Evolutionary conservation across 192 early-diverging fungal genomes (phyloP).

Genomic region (Spizellomyces sp.): DNA sequence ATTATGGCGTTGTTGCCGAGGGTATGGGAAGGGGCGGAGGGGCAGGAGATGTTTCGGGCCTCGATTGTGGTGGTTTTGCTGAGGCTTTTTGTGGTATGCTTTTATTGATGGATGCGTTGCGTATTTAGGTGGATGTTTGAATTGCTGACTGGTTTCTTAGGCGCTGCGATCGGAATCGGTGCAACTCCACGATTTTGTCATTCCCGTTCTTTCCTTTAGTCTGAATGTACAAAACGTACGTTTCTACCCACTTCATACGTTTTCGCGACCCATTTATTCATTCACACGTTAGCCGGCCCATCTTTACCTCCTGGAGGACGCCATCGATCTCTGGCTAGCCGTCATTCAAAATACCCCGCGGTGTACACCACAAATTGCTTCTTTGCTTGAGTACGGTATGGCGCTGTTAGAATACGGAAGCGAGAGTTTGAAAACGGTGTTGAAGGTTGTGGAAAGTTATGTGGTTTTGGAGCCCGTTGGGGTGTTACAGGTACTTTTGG

Average conservation of each 20-base stretch:
- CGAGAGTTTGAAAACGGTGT: conserved; percentile 72
- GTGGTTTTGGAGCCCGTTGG: conserved; percentile 63
- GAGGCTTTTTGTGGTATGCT: no score
- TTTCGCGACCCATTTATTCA: background rate
- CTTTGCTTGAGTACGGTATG: conserved; percentile 64
- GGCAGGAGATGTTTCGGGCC: conserved; percentile 80
- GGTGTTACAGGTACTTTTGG: conserved; percentile 53
- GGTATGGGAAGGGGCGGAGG: conserved; percentile 75
- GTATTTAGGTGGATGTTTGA: background rate
- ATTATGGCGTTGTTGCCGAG: conserved; percentile 76
- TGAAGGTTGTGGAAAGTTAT: conserved; percentile 88
- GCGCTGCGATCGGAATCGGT: conserved; percentile 69
- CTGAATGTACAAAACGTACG: conserved; percentile 61
- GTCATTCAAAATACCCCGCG: conserved; percentile 70
- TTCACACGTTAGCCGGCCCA: conserved; percentile 49
- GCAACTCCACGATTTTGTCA: conserved; percentile 71
- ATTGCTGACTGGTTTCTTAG: conserved; percentile 8
- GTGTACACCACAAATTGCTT: conserved; percentile 54
- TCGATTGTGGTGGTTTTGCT: conserved; percentile 77
- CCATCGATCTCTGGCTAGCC: conserved; percentile 85
- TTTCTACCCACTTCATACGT: background rate
- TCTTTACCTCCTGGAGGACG: conserved; percentile 88
- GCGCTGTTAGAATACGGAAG: conserved; percentile 72
- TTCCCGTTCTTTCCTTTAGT: conserved; percentile 77
- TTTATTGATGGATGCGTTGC: conserved; percentile 60